Evolutionary conservation across 805 yeast species (phyloP).

Genomic region (Candida germanica): DNA sequence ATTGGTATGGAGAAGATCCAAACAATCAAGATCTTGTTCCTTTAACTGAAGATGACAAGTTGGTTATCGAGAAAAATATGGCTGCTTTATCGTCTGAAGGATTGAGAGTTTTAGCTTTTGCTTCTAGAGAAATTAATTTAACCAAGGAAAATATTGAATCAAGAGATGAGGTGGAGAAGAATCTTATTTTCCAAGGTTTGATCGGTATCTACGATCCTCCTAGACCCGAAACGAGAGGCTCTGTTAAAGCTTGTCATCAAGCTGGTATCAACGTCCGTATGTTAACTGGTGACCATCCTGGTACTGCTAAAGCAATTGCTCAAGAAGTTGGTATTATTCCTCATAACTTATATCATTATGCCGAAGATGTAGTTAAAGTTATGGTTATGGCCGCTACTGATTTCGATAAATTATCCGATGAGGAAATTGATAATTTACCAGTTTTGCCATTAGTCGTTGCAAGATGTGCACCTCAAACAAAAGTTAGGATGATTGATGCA

Average conservation of each 20-base stretch:
- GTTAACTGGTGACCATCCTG: slow-evolving; percentile 35
- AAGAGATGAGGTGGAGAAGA: slow-evolving; percentile 22
- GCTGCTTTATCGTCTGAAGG: slow-evolving; percentile 25
- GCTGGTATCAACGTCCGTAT: slow-evolving; percentile 36
- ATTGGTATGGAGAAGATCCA: slow-evolving; percentile 18
- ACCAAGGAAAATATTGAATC: slow-evolving; percentile 12
- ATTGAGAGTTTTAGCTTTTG: slow-evolving; percentile 32
- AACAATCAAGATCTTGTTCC: slow-evolving; percentile 11
- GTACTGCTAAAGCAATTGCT: slow-evolving; percentile 35
- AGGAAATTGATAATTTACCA: slow-evolving; percentile 57
- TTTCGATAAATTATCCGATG: slow-evolving; percentile 62
- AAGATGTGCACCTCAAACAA: slow-evolving; percentile 79
- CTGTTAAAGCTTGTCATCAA: slow-evolving; percentile 28
- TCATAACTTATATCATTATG: slow-evolving; percentile 50
- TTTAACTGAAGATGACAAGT: slow-evolving; percentile 20
- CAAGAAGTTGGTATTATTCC: slow-evolving; percentile 36
- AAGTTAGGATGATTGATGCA: slow-evolving; percentile 79
- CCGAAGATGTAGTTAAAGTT: slow-evolving; percentile 52
- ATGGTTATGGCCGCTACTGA: slow-evolving; percentile 78
- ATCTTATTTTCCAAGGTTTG: slow-evolving; percentile 25
- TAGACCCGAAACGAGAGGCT: slow-evolving; percentile 26
- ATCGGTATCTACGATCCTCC: slow-evolving; percentile 38
- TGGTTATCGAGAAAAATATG: slow-evolving; percentile 25
- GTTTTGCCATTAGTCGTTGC: slow-evolving; percentile 76
- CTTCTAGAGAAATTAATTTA: slow-evolving; percentile 17